These are phyloP conservation scores for Coemansia sp. DNA, from an alignment of 192 early-diverging fungal species.

Conservation along the genomic window DNA sequence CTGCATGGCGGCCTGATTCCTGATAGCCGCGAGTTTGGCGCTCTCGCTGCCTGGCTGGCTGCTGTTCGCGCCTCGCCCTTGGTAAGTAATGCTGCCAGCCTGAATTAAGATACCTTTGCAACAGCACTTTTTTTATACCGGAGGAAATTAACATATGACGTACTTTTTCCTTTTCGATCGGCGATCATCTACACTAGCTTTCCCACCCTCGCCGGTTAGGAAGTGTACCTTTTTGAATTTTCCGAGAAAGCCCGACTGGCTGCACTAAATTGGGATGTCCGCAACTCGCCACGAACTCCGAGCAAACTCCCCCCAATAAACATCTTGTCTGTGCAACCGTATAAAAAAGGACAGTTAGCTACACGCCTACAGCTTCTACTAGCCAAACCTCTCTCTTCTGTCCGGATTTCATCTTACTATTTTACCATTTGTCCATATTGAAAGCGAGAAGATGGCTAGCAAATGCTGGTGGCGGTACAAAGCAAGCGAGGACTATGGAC, in stretches of 20 bases:
- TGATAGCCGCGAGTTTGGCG: conserved; percentile 13
- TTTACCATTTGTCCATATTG: background rate
- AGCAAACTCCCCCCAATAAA: background rate
- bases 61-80: conserved; percentile 13
- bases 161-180: background rate
- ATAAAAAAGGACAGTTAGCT: background rate
- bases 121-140: background rate
- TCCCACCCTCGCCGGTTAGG: background rate
- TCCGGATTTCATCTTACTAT: background rate
- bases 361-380: background rate
- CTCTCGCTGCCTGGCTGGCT: conserved; percentile 28
- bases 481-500: conserved; percentile 35
- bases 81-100: background rate
- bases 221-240: background rate
- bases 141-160: background rate
- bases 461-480: conserved; percentile 28
- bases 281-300: conserved; percentile 1
- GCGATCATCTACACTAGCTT: background rate
- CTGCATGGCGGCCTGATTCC: conserved; percentile 18
- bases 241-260: conserved; percentile 1
- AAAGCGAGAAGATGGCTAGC: conserved; percentile 19
- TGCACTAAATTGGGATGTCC: background rate
- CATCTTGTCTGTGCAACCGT: background rate
- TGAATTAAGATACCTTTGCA: background rate
- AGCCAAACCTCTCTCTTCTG: background rate